These are phyloP conservation scores for Poa pratensis DNA, from an alignment of 176 grass and related monocot genomes.

Conservation along the genomic window DNA sequence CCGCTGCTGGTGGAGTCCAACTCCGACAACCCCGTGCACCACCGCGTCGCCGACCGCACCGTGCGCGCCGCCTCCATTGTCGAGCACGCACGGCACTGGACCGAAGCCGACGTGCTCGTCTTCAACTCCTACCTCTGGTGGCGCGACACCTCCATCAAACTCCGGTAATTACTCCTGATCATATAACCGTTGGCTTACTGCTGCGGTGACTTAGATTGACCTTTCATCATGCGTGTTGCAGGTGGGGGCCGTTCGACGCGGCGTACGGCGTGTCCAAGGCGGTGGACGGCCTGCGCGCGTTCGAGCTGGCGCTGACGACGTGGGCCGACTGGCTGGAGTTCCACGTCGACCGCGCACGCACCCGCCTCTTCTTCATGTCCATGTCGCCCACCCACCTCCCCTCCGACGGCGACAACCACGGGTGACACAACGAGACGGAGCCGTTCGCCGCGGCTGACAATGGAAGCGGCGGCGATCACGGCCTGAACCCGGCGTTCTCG, in stretches of 20 bases:
- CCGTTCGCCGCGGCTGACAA: conserved; percentile 44
- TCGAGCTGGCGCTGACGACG: conserved; percentile 64
- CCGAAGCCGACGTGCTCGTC: conserved; percentile 69
- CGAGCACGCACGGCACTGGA: conserved; percentile 70
- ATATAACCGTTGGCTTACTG: neutral
- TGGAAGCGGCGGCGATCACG: conserved; percentile 11
- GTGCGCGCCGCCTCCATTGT: conserved; percentile 58
- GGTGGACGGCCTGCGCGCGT: conserved; percentile 61
- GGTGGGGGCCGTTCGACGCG: conserved; percentile 59
- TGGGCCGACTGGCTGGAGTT: conserved; percentile 81
- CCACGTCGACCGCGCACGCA: conserved; percentile 59
- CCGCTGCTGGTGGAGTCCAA: conserved; percentile 90
- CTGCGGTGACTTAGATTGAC: neutral
- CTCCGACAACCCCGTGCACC: conserved; percentile 69
- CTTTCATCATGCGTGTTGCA: neutral
- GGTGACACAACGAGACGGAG: conserved; percentile 71
- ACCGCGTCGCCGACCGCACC: conserved; percentile 60
- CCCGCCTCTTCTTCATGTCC: conserved; percentile 75
- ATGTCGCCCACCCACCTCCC: conserved; percentile 74
- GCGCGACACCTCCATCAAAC: conserved; percentile 52
- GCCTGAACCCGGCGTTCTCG: conserved; percentile 53
- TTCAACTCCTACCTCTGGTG: conserved; percentile 96
- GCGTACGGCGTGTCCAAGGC: conserved; percentile 53
- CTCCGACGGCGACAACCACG: conserved; percentile 44
- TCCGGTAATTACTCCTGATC: conserved; percentile 54